phyloP scores from a whole-genome alignment of 176 grass and related monocot genomes.

The Oropetium thomaeum region DNA sequence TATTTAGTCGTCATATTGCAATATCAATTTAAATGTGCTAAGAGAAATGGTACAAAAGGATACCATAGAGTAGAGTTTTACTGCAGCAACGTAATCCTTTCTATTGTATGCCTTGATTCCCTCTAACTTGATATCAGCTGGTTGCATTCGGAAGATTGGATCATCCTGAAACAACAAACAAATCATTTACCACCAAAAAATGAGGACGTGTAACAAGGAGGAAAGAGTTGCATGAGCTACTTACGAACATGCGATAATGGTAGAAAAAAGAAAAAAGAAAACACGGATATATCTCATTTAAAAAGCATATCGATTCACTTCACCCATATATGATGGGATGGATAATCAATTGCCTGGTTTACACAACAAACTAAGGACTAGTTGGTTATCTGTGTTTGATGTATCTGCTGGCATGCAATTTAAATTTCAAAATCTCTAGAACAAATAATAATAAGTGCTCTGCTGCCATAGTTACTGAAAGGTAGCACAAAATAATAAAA shows the following conservation, averaged over 20 bases:
- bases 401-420: background rate
- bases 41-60: background rate
- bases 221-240: background rate
- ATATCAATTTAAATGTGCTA: background rate
- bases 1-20: background rate
- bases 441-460: background rate
- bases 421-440: background rate
- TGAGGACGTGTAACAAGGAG: background rate
- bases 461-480: background rate
- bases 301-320: background rate
- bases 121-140: slow-evolving; percentile 33
- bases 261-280: background rate
- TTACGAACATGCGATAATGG: background rate
- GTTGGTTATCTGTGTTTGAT: background rate
- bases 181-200: background rate
- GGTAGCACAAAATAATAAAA: background rate
- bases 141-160: background rate
- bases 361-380: background rate
- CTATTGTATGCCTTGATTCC: slow-evolving; percentile 30
- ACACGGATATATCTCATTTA: background rate
- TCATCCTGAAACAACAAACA: slow-evolving; percentile 21
- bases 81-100: slow-evolving; percentile 39
- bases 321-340: background rate
- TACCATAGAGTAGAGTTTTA: slow-evolving; percentile 31
- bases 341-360: background rate